Conservation (phyloP, 164 flowering plant species). For the Dillenia turbinata region DNA sequence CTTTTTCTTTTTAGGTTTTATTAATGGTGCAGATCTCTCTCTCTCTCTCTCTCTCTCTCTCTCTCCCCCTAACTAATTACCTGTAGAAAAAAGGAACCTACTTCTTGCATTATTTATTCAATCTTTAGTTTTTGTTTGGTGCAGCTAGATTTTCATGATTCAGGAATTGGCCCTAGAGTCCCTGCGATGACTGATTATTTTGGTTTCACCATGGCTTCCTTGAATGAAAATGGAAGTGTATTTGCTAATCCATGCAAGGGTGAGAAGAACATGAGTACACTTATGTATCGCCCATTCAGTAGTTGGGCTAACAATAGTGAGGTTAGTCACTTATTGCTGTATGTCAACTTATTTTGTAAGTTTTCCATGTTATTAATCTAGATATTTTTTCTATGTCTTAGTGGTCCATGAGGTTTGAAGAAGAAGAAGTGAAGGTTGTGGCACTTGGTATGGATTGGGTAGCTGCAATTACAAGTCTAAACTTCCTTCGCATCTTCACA, state of each 20-base stretch:
- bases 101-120: constrained; percentile 3
- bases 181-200: constrained; percentile 96
- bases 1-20: too few species aligned
- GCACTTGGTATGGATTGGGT: constrained; percentile 92
- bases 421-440: constrained; percentile 91
- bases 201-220: constrained; percentile 95
- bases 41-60: too few species aligned
- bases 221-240: constrained; percentile 90
- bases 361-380: too few species aligned
- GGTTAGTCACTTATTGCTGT: constrained; percentile 35
- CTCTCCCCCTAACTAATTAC: too few species aligned
- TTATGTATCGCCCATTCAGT: constrained; percentile 95
- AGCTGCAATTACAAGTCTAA: constrained; percentile 83
- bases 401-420: constrained; percentile 99
- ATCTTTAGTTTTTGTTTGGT: constrained; percentile 4
- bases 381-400: constrained; percentile 18
- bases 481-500: constrained; percentile 88
- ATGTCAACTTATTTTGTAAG: too few species aligned
- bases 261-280: constrained; percentile 85
- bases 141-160: constrained; percentile 98
- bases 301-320: constrained; percentile 98
- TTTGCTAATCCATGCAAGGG: constrained; percentile 94
- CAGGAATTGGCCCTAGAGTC: constrained; percentile 86
- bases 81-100: too few species aligned
- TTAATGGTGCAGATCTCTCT: too few species aligned